phyloP scores from a whole-genome alignment of 2,329 filamentous ascomycete species.

The Xylaria sp. region DNA sequence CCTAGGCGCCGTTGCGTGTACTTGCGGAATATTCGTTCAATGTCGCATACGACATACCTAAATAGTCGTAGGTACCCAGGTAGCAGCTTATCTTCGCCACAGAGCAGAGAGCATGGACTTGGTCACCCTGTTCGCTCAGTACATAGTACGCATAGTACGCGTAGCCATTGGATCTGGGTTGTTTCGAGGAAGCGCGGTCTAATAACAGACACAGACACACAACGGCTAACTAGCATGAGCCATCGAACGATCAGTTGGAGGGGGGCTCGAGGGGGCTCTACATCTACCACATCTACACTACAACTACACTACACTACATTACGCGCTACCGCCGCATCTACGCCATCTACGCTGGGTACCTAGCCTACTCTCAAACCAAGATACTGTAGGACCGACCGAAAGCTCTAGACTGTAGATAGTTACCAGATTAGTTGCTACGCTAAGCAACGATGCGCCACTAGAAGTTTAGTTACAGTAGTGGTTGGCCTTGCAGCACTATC shows the following conservation, averaged over 20 bases:
- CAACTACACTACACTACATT: no score
- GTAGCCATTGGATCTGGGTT: constrained; percentile 1
- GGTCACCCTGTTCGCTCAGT: constrained; percentile 1
- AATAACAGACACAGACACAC: constrained; percentile 13
- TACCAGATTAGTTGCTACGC: constrained; percentile 12
- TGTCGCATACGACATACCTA: not conserved
- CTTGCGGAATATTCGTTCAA: not conserved
- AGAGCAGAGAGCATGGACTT: not conserved
- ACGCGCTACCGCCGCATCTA: no score
- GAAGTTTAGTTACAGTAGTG: constrained; percentile 20
- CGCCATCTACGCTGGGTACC: not conserved
- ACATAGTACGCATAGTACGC: no score
- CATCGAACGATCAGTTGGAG: constrained; percentile 13
- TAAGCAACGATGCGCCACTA: constrained; percentile 20
- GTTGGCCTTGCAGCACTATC: constrained; percentile 24
- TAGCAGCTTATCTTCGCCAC: constrained; percentile 5
- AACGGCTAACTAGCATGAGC: constrained; percentile 20
- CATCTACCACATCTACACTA: no score
- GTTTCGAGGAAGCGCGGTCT: not conserved
- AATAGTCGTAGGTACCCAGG: constrained; percentile 4
- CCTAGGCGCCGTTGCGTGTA: not conserved
- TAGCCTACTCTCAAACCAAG: not conserved
- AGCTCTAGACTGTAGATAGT: constrained; percentile 26
- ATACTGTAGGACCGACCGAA: constrained; percentile 21
- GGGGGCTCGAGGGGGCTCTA: not conserved